These are phyloP conservation scores for Fulvia fulva DNA, from an alignment of 2,329 filamentous ascomycete genomes.

Conservation along the genomic window DNA sequence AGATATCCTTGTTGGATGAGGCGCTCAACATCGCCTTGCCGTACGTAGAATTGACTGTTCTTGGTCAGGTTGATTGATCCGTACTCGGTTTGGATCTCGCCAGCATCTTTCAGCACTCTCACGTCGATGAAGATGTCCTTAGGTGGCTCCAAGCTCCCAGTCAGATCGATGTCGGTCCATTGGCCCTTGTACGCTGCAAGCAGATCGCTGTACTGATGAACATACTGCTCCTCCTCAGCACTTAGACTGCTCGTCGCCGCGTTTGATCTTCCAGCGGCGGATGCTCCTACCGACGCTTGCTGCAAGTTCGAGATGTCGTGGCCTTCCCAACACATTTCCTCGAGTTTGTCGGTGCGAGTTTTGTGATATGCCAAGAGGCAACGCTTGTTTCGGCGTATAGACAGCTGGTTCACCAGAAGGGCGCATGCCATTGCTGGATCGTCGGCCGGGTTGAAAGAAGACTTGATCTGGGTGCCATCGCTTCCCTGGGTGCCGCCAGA, in stretches of 20 bases:
- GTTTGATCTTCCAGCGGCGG: slow-evolving; percentile 29
- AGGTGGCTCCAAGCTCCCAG: slow-evolving; percentile 90
- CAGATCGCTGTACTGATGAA: slow-evolving; percentile 84
- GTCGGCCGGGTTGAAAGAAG: slow-evolving; percentile 76
- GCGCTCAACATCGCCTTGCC: slow-evolving; percentile 91
- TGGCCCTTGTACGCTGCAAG: slow-evolving; percentile 96
- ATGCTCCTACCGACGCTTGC: slow-evolving; percentile 46
- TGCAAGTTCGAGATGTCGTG: slow-evolving; percentile 71
- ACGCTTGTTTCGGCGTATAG: slow-evolving; percentile 93
- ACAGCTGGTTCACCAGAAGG: slow-evolving; percentile 86
- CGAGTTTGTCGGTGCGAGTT: slow-evolving; percentile 83
- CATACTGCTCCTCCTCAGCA: slow-evolving; percentile 95
- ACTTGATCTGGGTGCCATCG: slow-evolving; percentile 45
- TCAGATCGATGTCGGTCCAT: slow-evolving; percentile 96
- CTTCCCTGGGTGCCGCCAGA: slow-evolving; percentile 32
- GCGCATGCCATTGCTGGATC: slow-evolving; percentile 83
- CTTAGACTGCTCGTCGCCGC: slow-evolving; percentile 53
- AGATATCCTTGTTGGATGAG: slow-evolving; percentile 92
- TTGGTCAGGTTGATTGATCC: slow-evolving; percentile 96
- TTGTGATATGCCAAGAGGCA: slow-evolving; percentile 93
- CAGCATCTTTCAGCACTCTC: slow-evolving; percentile 89
- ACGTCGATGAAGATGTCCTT: slow-evolving; percentile 96
- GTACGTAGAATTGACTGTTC: slow-evolving; percentile 96
- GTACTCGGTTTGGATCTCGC: slow-evolving; percentile 98
- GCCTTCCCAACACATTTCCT: slow-evolving; percentile 90